These are phyloP conservation scores for Debaryomyces nepalensis DNA, from an alignment of 1,139 yeast genomes.

Conservation along the genomic window DNA sequence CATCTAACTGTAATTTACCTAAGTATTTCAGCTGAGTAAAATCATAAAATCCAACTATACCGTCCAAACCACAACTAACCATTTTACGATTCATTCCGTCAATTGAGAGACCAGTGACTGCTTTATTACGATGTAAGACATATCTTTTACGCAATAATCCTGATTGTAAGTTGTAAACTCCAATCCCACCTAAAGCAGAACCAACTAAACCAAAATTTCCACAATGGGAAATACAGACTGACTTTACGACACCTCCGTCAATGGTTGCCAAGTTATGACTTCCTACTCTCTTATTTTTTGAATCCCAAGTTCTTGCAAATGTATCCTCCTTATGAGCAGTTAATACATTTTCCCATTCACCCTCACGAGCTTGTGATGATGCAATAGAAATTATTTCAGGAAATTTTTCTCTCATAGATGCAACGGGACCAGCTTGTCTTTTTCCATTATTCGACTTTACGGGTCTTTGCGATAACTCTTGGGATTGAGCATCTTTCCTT, in stretches of 20 bases:
- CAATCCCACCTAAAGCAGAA: conserved; percentile 88
- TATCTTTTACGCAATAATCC: conserved; percentile 74
- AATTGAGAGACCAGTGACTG: conserved; percentile 87
- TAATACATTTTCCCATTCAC: conserved; percentile 94
- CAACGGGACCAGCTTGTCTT: conserved; percentile 61
- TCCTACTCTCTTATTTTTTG: conserved; percentile 82
- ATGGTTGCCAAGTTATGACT: conserved; percentile 68
- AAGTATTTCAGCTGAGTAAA: conserved; percentile 72
- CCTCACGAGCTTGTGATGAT: conserved; percentile 76
- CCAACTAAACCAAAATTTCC: conserved; percentile 96
- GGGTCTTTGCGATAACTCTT: conserved; percentile 82
- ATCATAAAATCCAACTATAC: conserved; percentile 85
- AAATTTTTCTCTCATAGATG: conserved; percentile 62
- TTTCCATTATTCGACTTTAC: conserved; percentile 59
- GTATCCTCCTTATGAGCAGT: conserved; percentile 87
- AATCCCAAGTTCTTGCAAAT: conserved; percentile 92
- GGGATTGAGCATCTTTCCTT: conserved; percentile 95
- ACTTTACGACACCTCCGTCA: conserved; percentile 81
- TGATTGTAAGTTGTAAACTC: conserved; percentile 88
- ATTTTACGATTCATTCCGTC: conserved; percentile 89
- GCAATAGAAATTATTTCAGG: conserved; percentile 79
- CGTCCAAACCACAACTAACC: conserved; percentile 90
- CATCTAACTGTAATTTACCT: conserved; percentile 69
- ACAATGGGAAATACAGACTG: conserved; percentile 85
- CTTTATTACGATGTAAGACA: conserved; percentile 65